Conservation (phyloP, 495 filamentous ascomycete genomes). For the Aspergillus steynii region DNA sequence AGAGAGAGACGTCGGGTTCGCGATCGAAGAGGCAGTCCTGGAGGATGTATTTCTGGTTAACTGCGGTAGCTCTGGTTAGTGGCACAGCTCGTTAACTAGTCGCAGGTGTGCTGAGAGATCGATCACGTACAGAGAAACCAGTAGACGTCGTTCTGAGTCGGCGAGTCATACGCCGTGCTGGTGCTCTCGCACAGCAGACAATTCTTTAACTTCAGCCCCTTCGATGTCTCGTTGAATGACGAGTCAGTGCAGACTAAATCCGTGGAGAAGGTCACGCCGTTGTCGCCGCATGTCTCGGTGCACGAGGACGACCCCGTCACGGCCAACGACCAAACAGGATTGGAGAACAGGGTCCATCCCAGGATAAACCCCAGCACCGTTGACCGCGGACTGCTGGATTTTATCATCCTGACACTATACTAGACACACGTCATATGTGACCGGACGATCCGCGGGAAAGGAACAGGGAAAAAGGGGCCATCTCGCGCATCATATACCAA, state of each 20-base stretch:
- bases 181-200: conserved; percentile 3
- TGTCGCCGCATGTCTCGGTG: background rate
- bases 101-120: no score
- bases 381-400: background rate
- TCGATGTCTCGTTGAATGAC: background rate
- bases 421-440: background rate
- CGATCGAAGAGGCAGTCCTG: conserved; percentile 5
- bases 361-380: background rate
- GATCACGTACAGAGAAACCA: conserved; percentile 2
- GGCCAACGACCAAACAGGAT: background rate
- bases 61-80: background rate
- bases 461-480: background rate
- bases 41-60: conserved; percentile 1
- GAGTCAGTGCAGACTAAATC: conserved; percentile 1
- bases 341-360: background rate
- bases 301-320: background rate
- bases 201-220: background rate
- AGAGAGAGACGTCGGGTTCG: background rate
- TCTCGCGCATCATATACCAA: background rate
- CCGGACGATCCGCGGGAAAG: background rate
- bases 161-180: background rate
- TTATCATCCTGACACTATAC: background rate
- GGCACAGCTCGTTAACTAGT: no score
- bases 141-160: background rate
- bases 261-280: background rate